These are phyloP conservation scores for Ophiognomonia clavigignenti-juglandacearum DNA, from an alignment of 2,329 filamentous ascomycete species.

Conservation along the genomic window DNA sequence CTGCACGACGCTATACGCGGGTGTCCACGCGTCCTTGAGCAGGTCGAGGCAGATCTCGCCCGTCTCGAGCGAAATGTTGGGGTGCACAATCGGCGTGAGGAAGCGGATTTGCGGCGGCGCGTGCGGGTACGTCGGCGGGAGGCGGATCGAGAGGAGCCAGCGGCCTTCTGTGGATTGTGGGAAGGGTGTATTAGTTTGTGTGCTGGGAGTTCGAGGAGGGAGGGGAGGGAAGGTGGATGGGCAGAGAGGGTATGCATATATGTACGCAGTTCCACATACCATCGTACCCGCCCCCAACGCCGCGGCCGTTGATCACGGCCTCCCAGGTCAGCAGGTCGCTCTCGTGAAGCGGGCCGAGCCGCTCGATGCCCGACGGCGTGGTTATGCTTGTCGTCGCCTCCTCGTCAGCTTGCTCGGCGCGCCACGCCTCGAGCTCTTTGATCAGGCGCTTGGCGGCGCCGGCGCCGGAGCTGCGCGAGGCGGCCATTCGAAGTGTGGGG, in stretches of 20 bases:
- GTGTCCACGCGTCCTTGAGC: slow-evolving; percentile 74
- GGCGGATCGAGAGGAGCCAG: slow-evolving; percentile 74
- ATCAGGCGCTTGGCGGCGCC: slow-evolving; percentile 50
- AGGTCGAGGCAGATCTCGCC: slow-evolving; percentile 95
- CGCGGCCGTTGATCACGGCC: slow-evolving; percentile 55
- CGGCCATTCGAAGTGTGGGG: too few relatives aligned
- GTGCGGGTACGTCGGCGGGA: slow-evolving; percentile 76
- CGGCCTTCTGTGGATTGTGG: slow-evolving; percentile 59
- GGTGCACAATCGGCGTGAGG: slow-evolving; percentile 77
- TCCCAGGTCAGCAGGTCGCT: slow-evolving; percentile 55
- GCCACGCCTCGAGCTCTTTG: slow-evolving; percentile 52
- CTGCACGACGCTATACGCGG: slow-evolving; percentile 75
- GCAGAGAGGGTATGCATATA: neutral
- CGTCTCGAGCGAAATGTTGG: slow-evolving; percentile 65
- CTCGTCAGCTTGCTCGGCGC: slow-evolving; percentile 42
- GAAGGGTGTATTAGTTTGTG: neutral
- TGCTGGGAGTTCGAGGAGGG: neutral
- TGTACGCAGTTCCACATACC: slow-evolving; percentile 30
- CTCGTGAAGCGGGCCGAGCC: slow-evolving; percentile 50
- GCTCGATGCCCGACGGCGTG: slow-evolving; percentile 43
- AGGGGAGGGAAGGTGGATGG: neutral
- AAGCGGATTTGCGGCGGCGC: slow-evolving; percentile 75
- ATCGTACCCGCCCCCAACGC: slow-evolving; percentile 52
- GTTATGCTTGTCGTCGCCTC: slow-evolving; percentile 12
- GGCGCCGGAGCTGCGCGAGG: too few relatives aligned